Conservation (phyloP, 805 yeast species). For the Saccharomycopsis fibuligera region DNA sequence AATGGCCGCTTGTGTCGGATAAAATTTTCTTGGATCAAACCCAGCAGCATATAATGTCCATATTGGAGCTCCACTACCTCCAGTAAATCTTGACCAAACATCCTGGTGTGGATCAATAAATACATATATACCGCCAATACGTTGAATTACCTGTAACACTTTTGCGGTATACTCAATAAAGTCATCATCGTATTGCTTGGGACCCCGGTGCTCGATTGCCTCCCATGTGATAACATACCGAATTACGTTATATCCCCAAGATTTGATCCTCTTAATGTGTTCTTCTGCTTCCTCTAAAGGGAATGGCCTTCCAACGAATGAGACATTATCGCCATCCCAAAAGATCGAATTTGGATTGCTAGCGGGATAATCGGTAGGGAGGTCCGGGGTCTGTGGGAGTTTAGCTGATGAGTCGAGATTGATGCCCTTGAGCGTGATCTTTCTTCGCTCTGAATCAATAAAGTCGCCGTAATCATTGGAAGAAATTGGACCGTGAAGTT, state of each 20-base stretch:
- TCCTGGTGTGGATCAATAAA: constrained; percentile 90
- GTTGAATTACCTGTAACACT: constrained; percentile 48
- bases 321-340: constrained; percentile 64
- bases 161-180: constrained; percentile 65
- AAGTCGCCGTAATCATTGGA: constrained; percentile 51
- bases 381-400: constrained; percentile 53
- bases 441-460: constrained; percentile 48
- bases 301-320: constrained; percentile 82
- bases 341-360: constrained; percentile 36
- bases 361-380: constrained; percentile 33
- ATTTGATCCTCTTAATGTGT: constrained; percentile 65
- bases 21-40: constrained; percentile 67
- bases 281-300: constrained; percentile 63
- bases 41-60: constrained; percentile 94
- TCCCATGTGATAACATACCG: constrained; percentile 86
- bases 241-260: constrained; percentile 76
- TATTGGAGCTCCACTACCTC: constrained; percentile 91
- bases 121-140: constrained; percentile 69
- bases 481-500: constrained; percentile 16
- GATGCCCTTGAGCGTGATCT: constrained; percentile 68
- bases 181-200: constrained; percentile 73
- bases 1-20: constrained; percentile 70
- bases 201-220: constrained; percentile 84
- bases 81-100: constrained; percentile 83
- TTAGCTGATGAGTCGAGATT: constrained; percentile 74